Base-by-base conservation (phyloP, 176 grass and related monocot species). In the Raddia guianensis region DNA sequence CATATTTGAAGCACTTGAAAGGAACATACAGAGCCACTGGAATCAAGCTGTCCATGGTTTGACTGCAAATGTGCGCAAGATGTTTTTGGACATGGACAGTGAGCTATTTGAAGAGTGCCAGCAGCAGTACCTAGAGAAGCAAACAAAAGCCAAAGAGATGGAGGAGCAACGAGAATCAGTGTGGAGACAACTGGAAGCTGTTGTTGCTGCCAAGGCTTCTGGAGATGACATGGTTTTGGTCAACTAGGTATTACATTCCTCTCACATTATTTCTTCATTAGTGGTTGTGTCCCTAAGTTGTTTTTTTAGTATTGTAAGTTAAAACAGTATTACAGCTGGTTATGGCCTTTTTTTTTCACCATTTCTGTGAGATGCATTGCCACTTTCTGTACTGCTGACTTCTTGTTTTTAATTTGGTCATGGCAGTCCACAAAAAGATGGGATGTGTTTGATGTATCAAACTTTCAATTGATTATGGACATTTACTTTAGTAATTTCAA, bases 21-120 rank as follows among this genome's bases (percentile, higher is more conserved):
- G 90, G 84, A 97, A 97, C 77, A 90, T 94, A 78, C 91, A 84
- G 70, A 91, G 81, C 75, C 94, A 97, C 70, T 97, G 94, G 91
- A 97, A 97, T 55, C 94, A 97, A 89, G 91, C 94, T 35, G 91
- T 97, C 83, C 89, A 94, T 75, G 94, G 94, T 35, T 87, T 97
- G 48, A 97, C 94, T 0, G 87, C 91, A 78, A 97, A 97, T 62
- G 91, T 97, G 66, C 94, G 91, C 48, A 97, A 94, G 77, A 97
- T 97, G 94, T 97, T 97, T 82, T 89, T 97, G 50, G 94, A 97
- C 80, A 97, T 97, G 94, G 94, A 97, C 63, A 93, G 94, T 53
- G 94, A 92, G 19, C 85, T 97, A 66, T 97, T 97, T 72, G 94
- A 97, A 78, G 87, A 91, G 68, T 97, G 94, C 79, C 94, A 97